These are phyloP conservation scores for Galeopsis tetrahit DNA, from an alignment of 257 asterid genomes.

Conservation along the genomic window DNA sequence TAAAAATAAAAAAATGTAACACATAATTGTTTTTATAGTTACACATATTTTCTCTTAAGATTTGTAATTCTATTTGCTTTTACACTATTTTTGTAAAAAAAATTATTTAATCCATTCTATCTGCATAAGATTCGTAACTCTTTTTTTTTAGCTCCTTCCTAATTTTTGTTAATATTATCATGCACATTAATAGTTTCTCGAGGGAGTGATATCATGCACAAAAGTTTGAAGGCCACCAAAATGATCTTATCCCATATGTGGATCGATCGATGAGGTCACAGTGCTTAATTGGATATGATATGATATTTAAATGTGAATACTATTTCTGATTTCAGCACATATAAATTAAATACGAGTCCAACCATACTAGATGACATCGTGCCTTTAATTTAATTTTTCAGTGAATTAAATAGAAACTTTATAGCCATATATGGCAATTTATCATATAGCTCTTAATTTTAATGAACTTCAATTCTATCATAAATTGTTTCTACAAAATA, in stretches of 20 bases:
- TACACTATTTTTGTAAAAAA: too few relatives aligned
- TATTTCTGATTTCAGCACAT: neutral
- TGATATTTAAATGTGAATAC: neutral
- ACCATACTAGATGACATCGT: neutral
- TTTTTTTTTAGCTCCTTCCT: too few relatives aligned
- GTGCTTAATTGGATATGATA: constrained; percentile 1
- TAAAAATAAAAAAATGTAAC: too few relatives aligned
- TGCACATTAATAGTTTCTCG: too few relatives aligned
- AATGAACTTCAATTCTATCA: neutral
- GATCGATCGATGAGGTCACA: neutral
- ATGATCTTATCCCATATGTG: constrained; percentile 23
- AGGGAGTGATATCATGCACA: neutral
- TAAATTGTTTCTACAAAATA: neutral
- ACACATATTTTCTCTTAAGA: too few relatives aligned
- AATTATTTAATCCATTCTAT: too few relatives aligned
- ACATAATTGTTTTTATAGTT: too few relatives aligned
- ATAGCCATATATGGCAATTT: neutral
- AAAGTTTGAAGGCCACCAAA: constrained; percentile 6
- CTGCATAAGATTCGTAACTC: too few relatives aligned
- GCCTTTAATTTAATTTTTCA: neutral
- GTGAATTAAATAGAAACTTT: neutral
- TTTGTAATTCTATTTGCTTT: too few relatives aligned
- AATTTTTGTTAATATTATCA: too few relatives aligned
- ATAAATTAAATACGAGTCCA: neutral
- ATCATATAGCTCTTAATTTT: too few relatives aligned